phyloP scores from a whole-genome alignment of 2,329 filamentous ascomycete genomes.

The Fusarium irregulare region DNA sequence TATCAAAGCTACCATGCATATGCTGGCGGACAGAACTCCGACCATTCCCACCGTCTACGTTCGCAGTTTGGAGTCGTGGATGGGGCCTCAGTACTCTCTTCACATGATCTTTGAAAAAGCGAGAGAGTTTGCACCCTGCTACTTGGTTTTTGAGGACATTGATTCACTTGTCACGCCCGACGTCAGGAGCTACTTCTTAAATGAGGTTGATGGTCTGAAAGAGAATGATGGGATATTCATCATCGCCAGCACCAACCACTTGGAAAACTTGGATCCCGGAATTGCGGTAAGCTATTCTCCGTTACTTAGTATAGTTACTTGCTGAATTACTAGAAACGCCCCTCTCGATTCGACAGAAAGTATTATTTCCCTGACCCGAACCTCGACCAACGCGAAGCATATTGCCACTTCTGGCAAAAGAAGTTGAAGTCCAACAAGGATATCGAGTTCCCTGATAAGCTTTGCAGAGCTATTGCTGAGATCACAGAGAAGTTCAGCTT shows the following conservation, averaged over 20 bases:
- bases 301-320: fast-evolving
- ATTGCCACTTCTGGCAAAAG: not conserved
- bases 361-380: conserved; percentile 4
- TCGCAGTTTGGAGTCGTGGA: conserved; percentile 51
- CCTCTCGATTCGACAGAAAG: conserved; percentile 6
- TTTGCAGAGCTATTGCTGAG: not conserved
- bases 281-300: not conserved
- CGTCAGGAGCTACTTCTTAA: conserved; percentile 1
- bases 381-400: conserved; percentile 2
- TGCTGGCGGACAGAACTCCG: conserved; percentile 62
- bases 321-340: not conserved
- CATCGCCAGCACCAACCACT: conserved; percentile 5
- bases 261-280: not conserved
- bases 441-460: not conserved
- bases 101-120: conserved; percentile 68
- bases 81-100: conserved; percentile 68
- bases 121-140: conserved; percentile 71
- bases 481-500: conserved; percentile 7
- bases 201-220: conserved; percentile 4
- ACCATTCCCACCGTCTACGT: conserved; percentile 3
- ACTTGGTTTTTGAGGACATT: conserved; percentile 78
- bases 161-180: conserved; percentile 71
- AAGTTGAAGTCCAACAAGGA: not conserved
- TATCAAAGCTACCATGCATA: conserved; percentile 77
- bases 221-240: conserved; percentile 4